These are phyloP conservation scores for Trichopus zeylanicus DNA, from an alignment of 116 monocot species.

Conservation along the genomic window DNA sequence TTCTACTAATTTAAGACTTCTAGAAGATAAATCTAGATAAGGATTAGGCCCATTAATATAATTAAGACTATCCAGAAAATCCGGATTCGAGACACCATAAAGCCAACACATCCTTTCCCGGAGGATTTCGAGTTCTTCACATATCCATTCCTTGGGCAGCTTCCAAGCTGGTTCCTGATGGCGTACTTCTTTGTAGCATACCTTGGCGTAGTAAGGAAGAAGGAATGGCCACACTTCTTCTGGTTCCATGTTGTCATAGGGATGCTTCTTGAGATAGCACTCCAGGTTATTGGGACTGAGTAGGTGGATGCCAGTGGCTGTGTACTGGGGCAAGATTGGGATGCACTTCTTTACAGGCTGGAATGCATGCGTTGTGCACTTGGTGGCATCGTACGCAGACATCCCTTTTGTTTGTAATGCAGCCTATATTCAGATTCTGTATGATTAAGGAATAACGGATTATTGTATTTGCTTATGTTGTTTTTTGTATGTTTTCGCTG, in stretches of 20 bases:
- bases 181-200: slow-evolving; percentile 37
- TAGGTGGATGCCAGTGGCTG: slow-evolving; percentile 28
- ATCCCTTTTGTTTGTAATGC: slow-evolving; percentile 39
- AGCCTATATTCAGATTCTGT: slow-evolving; percentile 40
- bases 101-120: slow-evolving; percentile 36
- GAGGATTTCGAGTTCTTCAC: slow-evolving; percentile 42
- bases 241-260: slow-evolving; percentile 44
- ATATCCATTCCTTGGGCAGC: slow-evolving; percentile 23
- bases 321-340: slow-evolving; percentile 40
- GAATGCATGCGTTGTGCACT: slow-evolving; percentile 37
- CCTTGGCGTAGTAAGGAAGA: slow-evolving; percentile 31
- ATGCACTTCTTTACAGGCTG: slow-evolving; percentile 39
- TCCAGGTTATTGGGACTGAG: slow-evolving; percentile 35
- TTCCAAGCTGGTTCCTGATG: slow-evolving; percentile 44
- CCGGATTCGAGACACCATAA: no score
- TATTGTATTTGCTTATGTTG: no score
- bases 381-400: slow-evolving; percentile 32
- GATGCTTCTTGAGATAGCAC: slow-evolving; percentile 36
- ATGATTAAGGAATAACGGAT: slow-evolving; percentile 22
- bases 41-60: no score
- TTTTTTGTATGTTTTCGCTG: no score
- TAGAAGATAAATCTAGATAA: no score
- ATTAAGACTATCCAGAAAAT: no score
- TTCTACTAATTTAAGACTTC: no score
- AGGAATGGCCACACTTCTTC: slow-evolving; percentile 48